phyloP scores from a whole-genome alignment of 2,329 filamentous ascomycete genomes.

The Paramyrothecium roridum region DNA sequence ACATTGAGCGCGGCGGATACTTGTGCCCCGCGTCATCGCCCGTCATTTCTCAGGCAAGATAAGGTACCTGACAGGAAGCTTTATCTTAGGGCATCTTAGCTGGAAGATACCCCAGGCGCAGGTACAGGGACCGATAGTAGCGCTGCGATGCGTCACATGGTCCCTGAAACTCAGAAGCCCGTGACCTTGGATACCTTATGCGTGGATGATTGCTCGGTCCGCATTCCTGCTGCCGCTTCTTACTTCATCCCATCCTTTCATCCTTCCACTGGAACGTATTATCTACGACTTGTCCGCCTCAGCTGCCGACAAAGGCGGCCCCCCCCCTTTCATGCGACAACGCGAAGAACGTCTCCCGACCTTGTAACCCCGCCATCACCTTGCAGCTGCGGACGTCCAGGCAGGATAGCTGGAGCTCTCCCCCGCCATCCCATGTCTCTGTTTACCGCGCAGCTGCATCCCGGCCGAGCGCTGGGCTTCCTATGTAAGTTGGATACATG shows the following conservation, averaged over 20 bases:
- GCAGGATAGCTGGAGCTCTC: neutral
- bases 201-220: neutral
- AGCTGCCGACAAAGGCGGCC: no score
- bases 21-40: neutral
- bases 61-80: no score
- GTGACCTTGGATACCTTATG: neutral
- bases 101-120: neutral
- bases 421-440: conserved; percentile 36
- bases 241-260: neutral
- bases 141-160: neutral
- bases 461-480: conserved; percentile 64
- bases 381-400: conserved; percentile 1
- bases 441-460: conserved; percentile 61
- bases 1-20: neutral
- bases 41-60: neutral
- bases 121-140: neutral
- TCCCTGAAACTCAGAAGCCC: conserved; percentile 1
- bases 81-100: neutral
- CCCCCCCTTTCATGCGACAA: neutral
- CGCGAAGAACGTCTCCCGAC: neutral
- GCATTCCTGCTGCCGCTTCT: neutral
- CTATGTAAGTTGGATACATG: conserved; percentile 32
- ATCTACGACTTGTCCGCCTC: no score
- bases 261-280: neutral
- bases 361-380: neutral